Percentiles rank a stretch among this genome's conserved stretches.
phyloP scores from a whole-genome alignment of 352 stramenopile species.

The Phytophthora crassamura region DNA sequence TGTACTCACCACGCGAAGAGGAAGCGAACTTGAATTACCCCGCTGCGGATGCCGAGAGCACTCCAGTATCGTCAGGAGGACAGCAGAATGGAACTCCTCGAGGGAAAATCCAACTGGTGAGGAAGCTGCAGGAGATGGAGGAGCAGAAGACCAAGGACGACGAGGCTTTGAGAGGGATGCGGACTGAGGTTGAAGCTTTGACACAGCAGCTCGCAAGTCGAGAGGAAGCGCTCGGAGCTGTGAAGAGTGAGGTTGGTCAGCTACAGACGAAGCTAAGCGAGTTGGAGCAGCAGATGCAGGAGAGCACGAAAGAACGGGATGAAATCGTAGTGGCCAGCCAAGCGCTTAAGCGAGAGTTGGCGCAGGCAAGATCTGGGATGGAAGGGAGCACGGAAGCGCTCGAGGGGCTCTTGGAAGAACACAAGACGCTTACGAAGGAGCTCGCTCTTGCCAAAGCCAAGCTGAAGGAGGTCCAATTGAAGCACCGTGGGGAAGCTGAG shows the following conservation, averaged over 20 bases:
- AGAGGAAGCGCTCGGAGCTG: slow-evolving; percentile 27
- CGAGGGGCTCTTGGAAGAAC: slow-evolving; percentile 29
- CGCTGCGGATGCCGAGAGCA: slow-evolving; percentile 21
- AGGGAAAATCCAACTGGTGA: slow-evolving; percentile 20
- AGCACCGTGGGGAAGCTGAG: slow-evolving; percentile 20
- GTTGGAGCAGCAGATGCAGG: slow-evolving; percentile 30
- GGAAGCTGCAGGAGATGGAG: slow-evolving; percentile 42
- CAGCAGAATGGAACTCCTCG: slow-evolving; percentile 21
- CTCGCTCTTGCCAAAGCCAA: slow-evolving; percentile 32
- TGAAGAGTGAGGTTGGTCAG: slow-evolving; percentile 25
- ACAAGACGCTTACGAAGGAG: slow-evolving; percentile 30
- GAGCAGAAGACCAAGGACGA: slow-evolving; percentile 42
- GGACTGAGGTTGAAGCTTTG: slow-evolving; percentile 28
- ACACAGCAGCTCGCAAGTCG: slow-evolving; percentile 35
- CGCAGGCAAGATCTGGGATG: slow-evolving; percentile 23
- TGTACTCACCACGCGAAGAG: slow-evolving; percentile 27
- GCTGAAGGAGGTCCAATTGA: slow-evolving; percentile 31
- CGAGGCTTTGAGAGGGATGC: slow-evolving; percentile 26
- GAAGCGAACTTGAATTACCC: slow-evolving; percentile 17
- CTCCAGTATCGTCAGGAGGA: slow-evolving; percentile 10
- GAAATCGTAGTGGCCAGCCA: slow-evolving; percentile 33
- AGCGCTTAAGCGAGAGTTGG: slow-evolving; percentile 46
- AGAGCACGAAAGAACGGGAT: slow-evolving; percentile 35
- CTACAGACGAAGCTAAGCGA: slow-evolving; percentile 31
- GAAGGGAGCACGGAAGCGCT: slow-evolving; percentile 24